Evolutionary conservation across 352 stramenopile species (phyloP), one percentile per base, ranked within the genome.

Genomic region (Pythium phragmiticola): DNA sequence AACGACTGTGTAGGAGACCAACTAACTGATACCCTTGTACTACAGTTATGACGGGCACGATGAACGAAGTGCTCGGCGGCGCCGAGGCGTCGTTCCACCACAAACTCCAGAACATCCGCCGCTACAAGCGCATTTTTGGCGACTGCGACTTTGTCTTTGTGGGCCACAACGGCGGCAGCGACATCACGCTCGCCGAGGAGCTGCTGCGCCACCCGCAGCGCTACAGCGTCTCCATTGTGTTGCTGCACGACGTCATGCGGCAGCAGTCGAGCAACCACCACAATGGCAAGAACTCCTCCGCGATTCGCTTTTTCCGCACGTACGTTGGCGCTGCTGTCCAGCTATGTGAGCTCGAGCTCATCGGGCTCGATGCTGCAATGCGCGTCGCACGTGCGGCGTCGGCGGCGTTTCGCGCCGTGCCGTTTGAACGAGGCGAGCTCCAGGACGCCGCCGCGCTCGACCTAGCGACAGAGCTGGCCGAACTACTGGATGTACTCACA

Each of bases 171-270:
- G 80, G 80, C 7, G 76, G 88, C 52, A 76, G 75, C 19, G 81
- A 89, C 65, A 82, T 90, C 17, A 78, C 88, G 42, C 57, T 92
- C 11, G 84, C 78, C 63, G 86, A 88, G 67, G 69, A 79, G 49
- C 61, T 92, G 49, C 63, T 92, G 39, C 72, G 67, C 57, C 65
- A 81, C 33, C 76, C 80, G 4, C 59, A 80, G 21, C 51, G 75
- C 43, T 88, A 88, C 64, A 57, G 68, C 2, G 74, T 89, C 45
- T 73, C 69, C 0, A 78, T 69, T 33, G 82, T 90, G 42, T 70
- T 92, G 11, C 88, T 92, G 48, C 81, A 92, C 70, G 83, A 92
- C 61, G 77, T 92, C 12, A 78, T 91, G 57, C 80, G 81, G 51
- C 77, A 83, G 50, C 80, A 88, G 23, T 23, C 34, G 19, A 4